These are phyloP conservation scores for Fusarium sp. DNA, from an alignment of 2,329 filamentous ascomycete genomes.

Conservation along the genomic window DNA sequence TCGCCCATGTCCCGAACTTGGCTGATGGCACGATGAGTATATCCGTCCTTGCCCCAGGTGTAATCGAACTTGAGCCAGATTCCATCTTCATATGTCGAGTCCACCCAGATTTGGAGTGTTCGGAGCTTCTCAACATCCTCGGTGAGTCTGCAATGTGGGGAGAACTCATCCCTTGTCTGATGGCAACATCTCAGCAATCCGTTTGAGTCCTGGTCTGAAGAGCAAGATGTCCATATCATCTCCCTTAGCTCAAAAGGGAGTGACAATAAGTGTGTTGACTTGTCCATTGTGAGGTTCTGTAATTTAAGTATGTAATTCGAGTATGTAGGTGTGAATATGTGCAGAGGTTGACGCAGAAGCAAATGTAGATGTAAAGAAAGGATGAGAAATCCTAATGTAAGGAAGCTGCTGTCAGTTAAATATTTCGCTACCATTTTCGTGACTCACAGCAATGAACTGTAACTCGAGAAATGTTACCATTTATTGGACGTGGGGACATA, in stretches of 20 bases:
- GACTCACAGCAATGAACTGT: background rate
- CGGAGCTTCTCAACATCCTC: background rate
- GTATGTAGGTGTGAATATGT: too few species aligned
- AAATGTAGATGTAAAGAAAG: background rate
- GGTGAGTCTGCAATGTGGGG: background rate
- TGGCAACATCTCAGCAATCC: slow-evolving; percentile 18
- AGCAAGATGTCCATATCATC: slow-evolving; percentile 7
- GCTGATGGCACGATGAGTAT: background rate
- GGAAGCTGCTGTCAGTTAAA: background rate
- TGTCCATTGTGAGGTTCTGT: background rate
- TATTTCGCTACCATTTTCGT: background rate
- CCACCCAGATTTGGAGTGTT: slow-evolving; percentile 6
- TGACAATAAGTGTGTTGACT: background rate
- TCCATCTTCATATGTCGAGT: slow-evolving; percentile 18
- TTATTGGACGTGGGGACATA: too few species aligned
- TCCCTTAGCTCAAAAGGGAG: slow-evolving; percentile 30
- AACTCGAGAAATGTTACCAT: too few species aligned
- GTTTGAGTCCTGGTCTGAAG: background rate
- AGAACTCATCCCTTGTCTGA: slow-evolving; percentile 15
- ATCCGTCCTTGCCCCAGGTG: background rate
- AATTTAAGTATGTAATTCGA: background rate
- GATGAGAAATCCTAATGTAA: background rate
- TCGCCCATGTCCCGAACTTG: slow-evolving; percentile 17
- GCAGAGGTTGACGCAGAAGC: too few species aligned
- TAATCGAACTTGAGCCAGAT: slow-evolving; percentile 27